A percentile compares a stretch with the other conserved stretches of the same genome.
phyloP scores from a whole-genome alignment of 2,329 filamentous ascomycete genomes.

The Chaetomiaceae sp. region DNA sequence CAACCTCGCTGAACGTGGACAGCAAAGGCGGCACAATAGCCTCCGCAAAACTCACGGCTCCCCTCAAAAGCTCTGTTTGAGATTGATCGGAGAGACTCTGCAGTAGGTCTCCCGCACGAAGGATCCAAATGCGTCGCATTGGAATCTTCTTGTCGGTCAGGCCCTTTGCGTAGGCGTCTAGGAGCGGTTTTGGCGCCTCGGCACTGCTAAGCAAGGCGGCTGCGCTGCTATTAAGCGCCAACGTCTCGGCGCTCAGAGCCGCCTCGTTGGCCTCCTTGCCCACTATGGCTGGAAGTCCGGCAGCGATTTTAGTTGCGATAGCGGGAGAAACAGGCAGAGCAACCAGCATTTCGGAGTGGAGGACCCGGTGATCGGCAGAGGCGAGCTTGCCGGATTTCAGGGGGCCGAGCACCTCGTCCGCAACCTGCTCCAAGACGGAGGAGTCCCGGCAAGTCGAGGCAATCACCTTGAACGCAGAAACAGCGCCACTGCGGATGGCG shows the following conservation, averaged over 20 bases:
- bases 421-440: constrained; percentile 56
- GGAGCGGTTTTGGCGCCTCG: constrained; percentile 57
- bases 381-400: constrained; percentile 80
- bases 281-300: constrained; percentile 61
- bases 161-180: constrained; percentile 73
- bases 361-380: constrained; percentile 73
- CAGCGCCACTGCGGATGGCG: constrained; percentile 66
- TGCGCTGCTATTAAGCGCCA: constrained; percentile 61
- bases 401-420: constrained; percentile 71
- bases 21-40: constrained; percentile 49
- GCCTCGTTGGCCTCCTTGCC: constrained; percentile 84
- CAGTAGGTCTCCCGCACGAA: constrained; percentile 66
- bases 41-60: constrained; percentile 47
- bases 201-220: constrained; percentile 53
- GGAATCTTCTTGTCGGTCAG: constrained; percentile 76
- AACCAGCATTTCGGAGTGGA: constrained; percentile 76
- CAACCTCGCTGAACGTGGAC: constrained; percentile 70
- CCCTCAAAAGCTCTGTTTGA: constrained; percentile 36
- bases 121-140: constrained; percentile 72
- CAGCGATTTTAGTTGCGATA: constrained; percentile 60
- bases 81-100: constrained; percentile 46
- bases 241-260: constrained; percentile 70
- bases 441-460: constrained; percentile 55
- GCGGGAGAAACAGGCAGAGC: constrained; percentile 53
- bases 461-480: constrained; percentile 67